Base-by-base conservation (phyloP, 495 filamentous ascomycete genomes). In the Chaetomium cochliodes region DNA sequence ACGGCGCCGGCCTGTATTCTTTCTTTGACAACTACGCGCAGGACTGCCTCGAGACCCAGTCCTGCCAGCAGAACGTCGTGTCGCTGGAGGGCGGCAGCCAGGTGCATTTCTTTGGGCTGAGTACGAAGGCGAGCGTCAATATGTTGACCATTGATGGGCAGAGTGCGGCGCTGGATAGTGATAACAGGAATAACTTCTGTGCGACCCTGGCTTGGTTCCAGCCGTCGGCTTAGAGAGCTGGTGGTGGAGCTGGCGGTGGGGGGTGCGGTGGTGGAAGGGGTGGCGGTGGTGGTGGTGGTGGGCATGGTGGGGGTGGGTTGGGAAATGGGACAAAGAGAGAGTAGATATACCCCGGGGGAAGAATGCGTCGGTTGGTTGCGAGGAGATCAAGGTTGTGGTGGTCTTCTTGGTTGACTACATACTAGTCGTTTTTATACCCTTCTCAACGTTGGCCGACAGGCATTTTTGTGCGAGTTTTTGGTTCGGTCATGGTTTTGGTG, bases 21-120 rank as follows among this genome's bases (percentile, higher is more conserved):
- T 96, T 96, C 84, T 96, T 94, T 72, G 86, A 88, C 67, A 94
- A 93, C 79, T 93, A 93, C 76, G 82, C 75, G 25, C 92, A 96
- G 74, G 81, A 79, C 13, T 97, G 94, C 69, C 82, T 97, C 54
- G 76, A 78, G 60, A 81, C 82, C 13, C 82, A 94, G 73, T 85
- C 83, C 55, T 97, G 94, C 79, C 93, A 97, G 80, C 80, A 86
- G 62, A 89, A 92, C 73, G 94, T 97, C 78, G 85, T 94, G n/a
- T 85, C 85, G 69, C 82, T 98, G 25, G 90, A 96, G 76, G 86
- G 86, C 22, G 76, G 75, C 46, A 82, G 83, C 28, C 9, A 60
- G 55, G 81, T 97, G 39, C 83, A 88, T 65, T 73, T 96, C 39
- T 93, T 88, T 70, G 92, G 87, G 20, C 72, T 97, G 39, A 92